A percentile compares a stretch with the other conserved stretches of the same genome.
These are phyloP conservation scores for Salix exigua DNA, from an alignment of 345 rosid genomes.

Conservation along the genomic window DNA sequence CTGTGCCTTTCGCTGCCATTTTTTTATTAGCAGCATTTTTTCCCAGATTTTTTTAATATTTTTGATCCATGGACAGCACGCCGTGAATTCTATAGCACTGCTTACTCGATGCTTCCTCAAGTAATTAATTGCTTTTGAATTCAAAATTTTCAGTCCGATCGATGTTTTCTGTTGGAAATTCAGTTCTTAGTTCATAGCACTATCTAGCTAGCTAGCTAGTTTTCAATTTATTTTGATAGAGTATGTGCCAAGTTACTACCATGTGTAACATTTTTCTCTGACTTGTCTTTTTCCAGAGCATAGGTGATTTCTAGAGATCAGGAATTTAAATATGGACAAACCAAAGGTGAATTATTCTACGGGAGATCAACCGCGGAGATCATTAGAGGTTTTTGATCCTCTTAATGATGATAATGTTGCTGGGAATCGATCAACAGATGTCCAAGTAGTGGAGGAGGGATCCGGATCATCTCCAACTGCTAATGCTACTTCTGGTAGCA, in stretches of 20 bases:
- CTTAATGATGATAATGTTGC: neutral
- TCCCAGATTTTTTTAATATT: too few relatives aligned
- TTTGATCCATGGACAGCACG: too few relatives aligned
- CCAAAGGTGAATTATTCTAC: neutral
- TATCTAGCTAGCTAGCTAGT: neutral
- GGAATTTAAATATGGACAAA: neutral
- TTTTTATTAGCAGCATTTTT: too few relatives aligned
- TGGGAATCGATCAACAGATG: slow-evolving; percentile 13
- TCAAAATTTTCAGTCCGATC: neutral
- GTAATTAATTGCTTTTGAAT: too few relatives aligned
- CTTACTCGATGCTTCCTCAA: neutral
- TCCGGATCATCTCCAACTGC: neutral
- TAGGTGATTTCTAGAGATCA: neutral
- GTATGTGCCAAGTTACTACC: neutral
- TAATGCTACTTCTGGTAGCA: slow-evolving; percentile 9
- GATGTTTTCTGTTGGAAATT: neutral
- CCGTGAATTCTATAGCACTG: neutral
- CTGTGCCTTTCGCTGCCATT: too few relatives aligned
- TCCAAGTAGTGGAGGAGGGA: slow-evolving; percentile 6
- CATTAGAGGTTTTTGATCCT: slow-evolving; percentile 37
- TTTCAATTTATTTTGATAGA: neutral
- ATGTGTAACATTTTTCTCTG: neutral
- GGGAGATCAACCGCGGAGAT: slow-evolving; percentile 12
- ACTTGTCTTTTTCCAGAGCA: neutral
- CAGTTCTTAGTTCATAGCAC: neutral